A percentile compares a stretch with the other conserved stretches of the same genome.
Conservation (phyloP, 169 alveolate species). For the Plasmodium vivax region DNA sequence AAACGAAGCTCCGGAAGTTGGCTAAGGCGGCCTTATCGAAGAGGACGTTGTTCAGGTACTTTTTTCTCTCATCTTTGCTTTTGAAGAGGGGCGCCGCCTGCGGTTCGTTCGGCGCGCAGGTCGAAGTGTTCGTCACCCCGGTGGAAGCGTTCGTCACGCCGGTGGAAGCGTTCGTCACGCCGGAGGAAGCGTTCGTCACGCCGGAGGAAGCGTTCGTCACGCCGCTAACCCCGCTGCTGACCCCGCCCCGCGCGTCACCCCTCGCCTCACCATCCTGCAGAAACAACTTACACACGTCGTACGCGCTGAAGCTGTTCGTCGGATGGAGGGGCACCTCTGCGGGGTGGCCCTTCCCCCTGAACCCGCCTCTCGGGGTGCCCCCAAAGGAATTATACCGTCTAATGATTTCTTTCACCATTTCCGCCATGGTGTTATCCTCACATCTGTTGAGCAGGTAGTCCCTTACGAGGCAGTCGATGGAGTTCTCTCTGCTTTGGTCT, state of each 20-base stretch:
- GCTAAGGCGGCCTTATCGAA: neutral
- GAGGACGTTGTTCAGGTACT: neutral
- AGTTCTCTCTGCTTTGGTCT: neutral
- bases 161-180: too few relatives aligned
- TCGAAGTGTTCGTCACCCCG: too few relatives aligned
- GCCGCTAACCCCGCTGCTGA: neutral
- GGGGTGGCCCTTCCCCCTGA: neutral
- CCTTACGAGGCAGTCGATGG: neutral
- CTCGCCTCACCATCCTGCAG: neutral
- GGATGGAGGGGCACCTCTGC: neutral
- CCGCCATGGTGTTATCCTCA: neutral
- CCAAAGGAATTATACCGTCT: neutral
- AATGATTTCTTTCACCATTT: neutral
- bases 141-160: too few relatives aligned
- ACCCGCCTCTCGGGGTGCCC: neutral
- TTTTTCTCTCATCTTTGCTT: slow-evolving; percentile 7
- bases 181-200: too few relatives aligned
- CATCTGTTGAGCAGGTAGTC: neutral
- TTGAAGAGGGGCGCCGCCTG: neutral
- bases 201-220: neutral
- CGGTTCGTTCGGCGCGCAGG: neutral
- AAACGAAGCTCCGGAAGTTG: slow-evolving; percentile 13
- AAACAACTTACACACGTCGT: slow-evolving; percentile 41
- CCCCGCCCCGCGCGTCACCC: too few relatives aligned
- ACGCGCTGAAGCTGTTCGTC: slow-evolving; percentile 12